phyloP scores from a whole-genome alignment of 169 alveolate species.

The Eimeria necatrix region DNA sequence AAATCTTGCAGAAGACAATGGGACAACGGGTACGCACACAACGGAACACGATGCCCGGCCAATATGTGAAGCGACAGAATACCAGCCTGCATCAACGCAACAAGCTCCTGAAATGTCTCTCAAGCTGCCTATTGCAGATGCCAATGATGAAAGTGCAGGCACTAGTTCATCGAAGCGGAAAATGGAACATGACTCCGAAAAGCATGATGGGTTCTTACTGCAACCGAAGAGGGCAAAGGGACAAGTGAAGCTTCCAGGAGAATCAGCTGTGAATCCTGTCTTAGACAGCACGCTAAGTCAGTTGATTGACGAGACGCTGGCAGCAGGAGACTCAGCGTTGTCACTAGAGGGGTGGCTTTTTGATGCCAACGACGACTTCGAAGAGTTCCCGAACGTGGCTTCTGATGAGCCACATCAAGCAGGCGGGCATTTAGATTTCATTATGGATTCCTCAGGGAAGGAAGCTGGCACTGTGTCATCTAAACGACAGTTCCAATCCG shows the following conservation, averaged over 20 bases:
- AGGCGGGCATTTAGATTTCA: neutral
- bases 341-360: slow-evolving; percentile 3
- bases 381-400: neutral
- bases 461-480: too few species aligned
- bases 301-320: neutral
- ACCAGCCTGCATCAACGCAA: too few species aligned
- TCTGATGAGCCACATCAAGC: neutral
- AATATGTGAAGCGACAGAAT: too few species aligned
- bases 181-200: neutral
- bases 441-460: too few species aligned
- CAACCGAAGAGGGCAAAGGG: neutral
- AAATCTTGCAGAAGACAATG: too few species aligned
- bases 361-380: neutral
- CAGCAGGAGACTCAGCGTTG: neutral
- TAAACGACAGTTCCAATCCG: too few species aligned
- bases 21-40: too few species aligned
- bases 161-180: neutral
- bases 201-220: neutral
- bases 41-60: too few species aligned
- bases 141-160: too few species aligned
- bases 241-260: neutral
- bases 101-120: too few species aligned
- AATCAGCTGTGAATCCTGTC: neutral
- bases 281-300: neutral
- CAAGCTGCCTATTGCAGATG: too few species aligned